Evolutionary conservation across 2,329 filamentous ascomycete genomes (phyloP).

Genomic region (Cercospora nicotianae): DNA sequence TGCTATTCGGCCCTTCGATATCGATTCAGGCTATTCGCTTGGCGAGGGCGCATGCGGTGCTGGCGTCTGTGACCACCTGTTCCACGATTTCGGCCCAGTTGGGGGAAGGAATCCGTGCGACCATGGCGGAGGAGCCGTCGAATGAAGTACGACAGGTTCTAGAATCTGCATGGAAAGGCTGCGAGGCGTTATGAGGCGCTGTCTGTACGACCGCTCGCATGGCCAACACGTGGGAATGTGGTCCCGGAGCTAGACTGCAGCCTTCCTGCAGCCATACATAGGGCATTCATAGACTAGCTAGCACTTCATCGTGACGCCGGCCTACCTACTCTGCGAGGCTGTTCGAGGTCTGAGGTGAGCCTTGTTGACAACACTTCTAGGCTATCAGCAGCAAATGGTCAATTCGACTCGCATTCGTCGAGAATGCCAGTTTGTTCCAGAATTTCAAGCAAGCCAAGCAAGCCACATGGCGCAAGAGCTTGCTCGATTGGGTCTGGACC

Average conservation of each 20-base stretch:
- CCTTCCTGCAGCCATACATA: background rate
- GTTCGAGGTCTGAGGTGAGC: background rate
- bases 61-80: slow-evolving; percentile 26
- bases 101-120: slow-evolving; percentile 22
- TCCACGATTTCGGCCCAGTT: slow-evolving; percentile 21
- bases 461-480: background rate
- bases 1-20: slow-evolving; percentile 32
- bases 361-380: background rate
- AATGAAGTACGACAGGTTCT: slow-evolving; percentile 13
- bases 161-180: slow-evolving; percentile 9
- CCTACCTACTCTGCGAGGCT: background rate
- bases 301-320: background rate
- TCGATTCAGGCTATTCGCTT: slow-evolving; percentile 35
- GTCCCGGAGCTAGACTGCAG: slow-evolving; percentile 7
- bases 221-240: slow-evolving; percentile 5
- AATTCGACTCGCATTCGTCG: background rate
- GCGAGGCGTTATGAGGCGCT: slow-evolving; percentile 1
- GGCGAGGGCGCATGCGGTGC: slow-evolving; percentile 33
- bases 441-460: background rate
- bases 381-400: background rate
- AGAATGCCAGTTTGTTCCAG: background rate
- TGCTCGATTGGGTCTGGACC: background rate
- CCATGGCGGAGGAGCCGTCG: slow-evolving; percentile 23
- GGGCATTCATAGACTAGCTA: background rate
- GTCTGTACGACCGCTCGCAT: slow-evolving; percentile 9